These are phyloP conservation scores for Pontederia paniculata DNA, from an alignment of 176 grass and related monocot genomes.

Conservation along the genomic window DNA sequence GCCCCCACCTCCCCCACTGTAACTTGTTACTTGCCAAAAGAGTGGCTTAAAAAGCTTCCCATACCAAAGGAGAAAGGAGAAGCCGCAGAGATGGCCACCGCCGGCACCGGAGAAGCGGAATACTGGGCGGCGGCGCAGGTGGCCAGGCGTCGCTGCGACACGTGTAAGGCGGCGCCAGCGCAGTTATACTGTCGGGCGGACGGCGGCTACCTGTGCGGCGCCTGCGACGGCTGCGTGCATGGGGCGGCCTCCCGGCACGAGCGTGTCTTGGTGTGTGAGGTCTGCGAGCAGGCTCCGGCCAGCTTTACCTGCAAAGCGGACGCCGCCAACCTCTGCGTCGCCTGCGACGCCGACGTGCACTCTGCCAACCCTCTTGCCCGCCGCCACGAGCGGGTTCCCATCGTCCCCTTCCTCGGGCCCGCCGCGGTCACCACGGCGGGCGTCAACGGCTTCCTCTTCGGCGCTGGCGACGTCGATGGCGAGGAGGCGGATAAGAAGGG, in stretches of 20 bases:
- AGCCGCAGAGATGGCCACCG: too few species aligned
- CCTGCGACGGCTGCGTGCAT: constrained; percentile 37
- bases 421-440: background rate
- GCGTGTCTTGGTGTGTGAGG: constrained; percentile 70
- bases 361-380: constrained; percentile 71
- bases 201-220: constrained; percentile 36
- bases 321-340: constrained; percentile 33
- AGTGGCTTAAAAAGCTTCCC: too few species aligned
- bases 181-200: constrained; percentile 44
- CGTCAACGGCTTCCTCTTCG: background rate
- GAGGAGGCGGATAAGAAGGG: constrained; percentile 14
- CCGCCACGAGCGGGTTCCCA: constrained; percentile 61
- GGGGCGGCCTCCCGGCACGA: constrained; percentile 18
- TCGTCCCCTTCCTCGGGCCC: constrained; percentile 40
- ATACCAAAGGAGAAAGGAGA: too few species aligned
- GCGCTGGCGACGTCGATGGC: constrained; percentile 16
- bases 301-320: constrained; percentile 87
- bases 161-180: constrained; percentile 33
- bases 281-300: constrained; percentile 71
- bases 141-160: constrained; percentile 22
- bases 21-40: too few species aligned
- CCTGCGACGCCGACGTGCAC: constrained; percentile 30
- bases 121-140: too few species aligned
- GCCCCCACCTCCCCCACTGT: too few species aligned
- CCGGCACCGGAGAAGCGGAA: too few species aligned